Percentiles rank a stretch among this genome's conserved stretches.
These are phyloP conservation scores for Nannochloropsis salina DNA, from an alignment of 108 stramenopile species.

Conservation along the genomic window DNA sequence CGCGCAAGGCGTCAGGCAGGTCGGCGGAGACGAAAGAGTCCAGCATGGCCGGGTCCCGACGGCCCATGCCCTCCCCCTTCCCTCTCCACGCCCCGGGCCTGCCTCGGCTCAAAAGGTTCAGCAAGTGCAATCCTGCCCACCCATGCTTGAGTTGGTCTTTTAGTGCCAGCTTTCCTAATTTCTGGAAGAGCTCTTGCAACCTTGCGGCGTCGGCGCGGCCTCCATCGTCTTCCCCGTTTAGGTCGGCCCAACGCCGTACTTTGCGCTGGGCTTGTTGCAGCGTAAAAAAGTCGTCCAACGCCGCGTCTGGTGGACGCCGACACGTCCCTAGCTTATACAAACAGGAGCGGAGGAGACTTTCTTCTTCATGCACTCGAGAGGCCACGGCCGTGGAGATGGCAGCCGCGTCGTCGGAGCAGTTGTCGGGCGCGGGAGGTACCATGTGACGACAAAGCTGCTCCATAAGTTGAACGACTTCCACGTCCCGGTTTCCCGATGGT, in stretches of 20 bases:
- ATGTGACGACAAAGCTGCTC: constrained; percentile 4
- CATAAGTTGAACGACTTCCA: background rate
- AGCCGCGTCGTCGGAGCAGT: background rate
- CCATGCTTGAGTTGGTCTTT: background rate
- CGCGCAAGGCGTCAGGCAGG: background rate
- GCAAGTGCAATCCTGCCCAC: background rate
- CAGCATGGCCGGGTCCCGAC: background rate
- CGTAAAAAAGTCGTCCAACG: background rate
- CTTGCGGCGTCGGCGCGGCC: background rate
- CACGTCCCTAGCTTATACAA: background rate
- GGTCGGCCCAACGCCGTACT: background rate
- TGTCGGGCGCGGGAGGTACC: background rate
- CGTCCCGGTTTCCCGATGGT: background rate
- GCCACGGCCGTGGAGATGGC: background rate
- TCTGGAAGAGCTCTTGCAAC: background rate
- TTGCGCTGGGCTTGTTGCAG: constrained; percentile 1
- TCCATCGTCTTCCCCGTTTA: background rate
- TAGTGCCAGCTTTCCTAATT: background rate
- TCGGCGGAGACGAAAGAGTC: background rate
- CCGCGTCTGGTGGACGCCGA: background rate
- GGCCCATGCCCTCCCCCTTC: background rate
- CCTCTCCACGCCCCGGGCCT: background rate
- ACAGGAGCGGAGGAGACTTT: constrained; percentile 5
- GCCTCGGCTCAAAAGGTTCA: background rate
- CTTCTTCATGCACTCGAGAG: background rate